Base-by-base conservation (phyloP, 257 asterid species). In the Paraleonurus japonicus region DNA sequence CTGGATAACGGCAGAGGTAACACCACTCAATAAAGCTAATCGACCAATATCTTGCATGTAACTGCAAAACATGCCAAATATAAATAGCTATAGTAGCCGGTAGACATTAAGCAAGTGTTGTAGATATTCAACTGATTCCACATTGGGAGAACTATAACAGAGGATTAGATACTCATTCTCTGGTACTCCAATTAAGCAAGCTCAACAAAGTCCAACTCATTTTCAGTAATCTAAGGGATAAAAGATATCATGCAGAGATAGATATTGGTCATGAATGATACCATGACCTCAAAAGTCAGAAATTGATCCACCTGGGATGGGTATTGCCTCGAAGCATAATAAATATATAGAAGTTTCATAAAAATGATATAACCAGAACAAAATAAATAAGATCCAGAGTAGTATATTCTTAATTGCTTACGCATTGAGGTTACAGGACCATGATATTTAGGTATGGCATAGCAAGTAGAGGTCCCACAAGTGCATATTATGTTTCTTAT, bases 111-210 rank as follows among this genome's bases (percentile, higher is more conserved):
- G 16, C 68, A 5, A 8, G 20, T 65, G 65, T 63, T 10, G 17
- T 72, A 54, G 32, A 24, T 35, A 37, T 28, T 41, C 37, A 58
- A 47, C 32, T 48, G 63, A 74, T 17, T 65, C 68, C 19, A 63
- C 23, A n/a, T 22, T 9, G 26, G 16, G 20, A 60, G 62, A 70
- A 32, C 30, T 51, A 33, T 28, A 27, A 41, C 16, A 67, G 27
- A 76, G 53, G 72, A 43, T 27, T 26, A 69, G 53, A 69, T 62
- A 26, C 54, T 73, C 65, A 48, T 8, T 65, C 74, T 66, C 67
- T 12, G 30, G 66, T 45, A 71, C 69, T 59, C 60, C 19, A 57
- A 66, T 16, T 66, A 53, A 50, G 45, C 73, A 50, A 65, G 70
- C 60, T 65, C 67, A 35, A 63, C 57, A 65, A 35, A 11, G 35